Evolutionary conservation across 371 early-diverging fungal genomes (phyloP).

Genomic region (Nematocida sp.): DNA sequence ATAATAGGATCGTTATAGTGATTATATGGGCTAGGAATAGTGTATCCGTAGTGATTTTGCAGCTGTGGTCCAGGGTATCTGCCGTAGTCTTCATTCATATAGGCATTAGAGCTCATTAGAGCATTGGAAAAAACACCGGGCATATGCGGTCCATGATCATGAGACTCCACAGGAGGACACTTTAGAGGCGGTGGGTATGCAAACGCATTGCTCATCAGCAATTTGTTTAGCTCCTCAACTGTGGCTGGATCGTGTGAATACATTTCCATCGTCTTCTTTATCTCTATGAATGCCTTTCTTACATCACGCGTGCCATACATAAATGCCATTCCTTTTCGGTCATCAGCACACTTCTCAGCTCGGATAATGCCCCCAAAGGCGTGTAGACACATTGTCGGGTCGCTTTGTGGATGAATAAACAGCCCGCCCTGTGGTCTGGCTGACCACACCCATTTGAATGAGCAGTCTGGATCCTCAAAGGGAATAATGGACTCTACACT

Average conservation of each 20-base stretch:
- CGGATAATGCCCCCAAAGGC: background rate
- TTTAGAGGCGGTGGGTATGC: background rate
- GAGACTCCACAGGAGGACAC: background rate
- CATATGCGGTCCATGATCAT: no score
- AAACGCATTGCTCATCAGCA: background rate
- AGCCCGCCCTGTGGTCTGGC: conserved; percentile 11
- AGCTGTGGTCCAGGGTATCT: no score
- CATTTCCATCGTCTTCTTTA: background rate
- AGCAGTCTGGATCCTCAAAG: background rate
- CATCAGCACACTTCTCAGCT: background rate
- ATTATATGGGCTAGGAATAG: no score
- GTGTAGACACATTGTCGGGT: conserved; percentile 8
- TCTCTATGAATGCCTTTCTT: background rate
- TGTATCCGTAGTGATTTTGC: no score
- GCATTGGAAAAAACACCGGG: no score
- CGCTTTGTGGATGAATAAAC: conserved; percentile 14
- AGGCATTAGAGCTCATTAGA: no score
- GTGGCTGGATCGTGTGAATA: background rate
- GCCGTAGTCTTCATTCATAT: no score
- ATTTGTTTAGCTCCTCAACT: background rate
- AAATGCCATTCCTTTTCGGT: conserved; percentile 38
- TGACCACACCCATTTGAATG: background rate
- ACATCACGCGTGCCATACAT: conserved; percentile 33
- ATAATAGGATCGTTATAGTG: no score
- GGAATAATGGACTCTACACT: background rate